These are phyloP conservation scores for Phoma sp. DNA, from an alignment of 2,329 filamentous ascomycete genomes.

Conservation along the genomic window DNA sequence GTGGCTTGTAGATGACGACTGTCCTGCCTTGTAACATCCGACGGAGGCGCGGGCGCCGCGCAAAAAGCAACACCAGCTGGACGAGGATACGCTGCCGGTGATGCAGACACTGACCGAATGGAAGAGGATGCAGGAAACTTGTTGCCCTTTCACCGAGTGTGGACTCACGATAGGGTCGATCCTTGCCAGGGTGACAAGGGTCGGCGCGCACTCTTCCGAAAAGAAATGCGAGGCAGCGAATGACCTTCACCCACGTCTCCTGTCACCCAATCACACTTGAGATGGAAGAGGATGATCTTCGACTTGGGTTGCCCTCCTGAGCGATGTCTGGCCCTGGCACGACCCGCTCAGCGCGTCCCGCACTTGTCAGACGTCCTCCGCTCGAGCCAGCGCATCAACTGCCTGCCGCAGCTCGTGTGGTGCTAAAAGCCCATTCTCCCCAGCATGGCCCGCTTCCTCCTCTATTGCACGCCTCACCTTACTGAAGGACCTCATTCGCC, in stretches of 20 bases:
- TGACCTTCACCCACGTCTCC: slow-evolving; percentile 10
- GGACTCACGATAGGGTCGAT: slow-evolving; percentile 32
- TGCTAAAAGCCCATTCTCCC: slow-evolving; percentile 40
- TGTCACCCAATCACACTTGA: slow-evolving; percentile 29
- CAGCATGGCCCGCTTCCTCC: slow-evolving; percentile 31
- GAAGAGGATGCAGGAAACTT: slow-evolving; percentile 30
- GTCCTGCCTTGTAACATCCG: slow-evolving; percentile 23
- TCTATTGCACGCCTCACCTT: slow-evolving; percentile 40
- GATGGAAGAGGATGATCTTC: slow-evolving; percentile 27
- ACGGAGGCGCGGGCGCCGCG: slow-evolving; percentile 25
- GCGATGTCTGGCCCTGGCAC: slow-evolving; percentile 30
- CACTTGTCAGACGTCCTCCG: slow-evolving; percentile 38
- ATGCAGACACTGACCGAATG: slow-evolving; percentile 29
- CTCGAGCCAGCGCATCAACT: slow-evolving; percentile 46
- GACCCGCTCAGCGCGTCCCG: slow-evolving; percentile 30
- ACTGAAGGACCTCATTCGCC: slow-evolving; percentile 22
- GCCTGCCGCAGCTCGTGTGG: slow-evolving; percentile 17
- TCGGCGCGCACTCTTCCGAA: slow-evolving; percentile 15
- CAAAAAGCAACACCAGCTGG: slow-evolving; percentile 23
- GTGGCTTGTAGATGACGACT: slow-evolving; percentile 26
- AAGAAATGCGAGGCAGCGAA: slow-evolving; percentile 40
- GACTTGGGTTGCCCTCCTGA: slow-evolving; percentile 39
- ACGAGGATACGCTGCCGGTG: slow-evolving; percentile 29
- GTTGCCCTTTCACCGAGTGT: slow-evolving; percentile 22
- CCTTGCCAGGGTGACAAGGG: slow-evolving; percentile 19